phyloP scores from a whole-genome alignment of 2,329 filamentous ascomycete species.

The Pestalotiopsis sp. region DNA sequence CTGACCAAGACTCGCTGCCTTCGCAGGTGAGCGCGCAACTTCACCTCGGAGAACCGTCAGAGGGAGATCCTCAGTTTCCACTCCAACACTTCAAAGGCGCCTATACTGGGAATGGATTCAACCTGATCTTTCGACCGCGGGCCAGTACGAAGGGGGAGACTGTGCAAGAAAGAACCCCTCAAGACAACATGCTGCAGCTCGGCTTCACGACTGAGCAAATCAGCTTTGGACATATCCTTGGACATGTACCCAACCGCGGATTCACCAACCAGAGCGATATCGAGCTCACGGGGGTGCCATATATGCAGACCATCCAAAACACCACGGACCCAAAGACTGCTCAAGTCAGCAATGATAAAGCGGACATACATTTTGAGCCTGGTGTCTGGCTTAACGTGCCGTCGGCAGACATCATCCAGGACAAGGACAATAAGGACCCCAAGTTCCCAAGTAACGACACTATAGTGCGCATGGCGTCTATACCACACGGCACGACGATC shows the following conservation, averaged over 20 bases:
- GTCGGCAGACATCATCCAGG: neutral
- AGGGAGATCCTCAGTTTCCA: neutral
- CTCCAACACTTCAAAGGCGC: neutral
- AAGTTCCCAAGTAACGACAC: no score
- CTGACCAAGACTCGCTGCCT: no score
- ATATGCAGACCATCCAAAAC: neutral
- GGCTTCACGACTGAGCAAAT: neutral
- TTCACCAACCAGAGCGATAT: neutral
- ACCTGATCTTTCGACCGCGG: neutral
- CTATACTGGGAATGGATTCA: neutral
- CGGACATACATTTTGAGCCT: neutral
- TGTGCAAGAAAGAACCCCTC: neutral
- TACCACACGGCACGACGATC: neutral
- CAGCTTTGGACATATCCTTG: neutral
- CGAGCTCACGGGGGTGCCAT: neutral
- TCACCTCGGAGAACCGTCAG: no score
- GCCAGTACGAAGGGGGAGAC: neutral
- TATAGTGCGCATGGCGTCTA: neutral
- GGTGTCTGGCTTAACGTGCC: neutral
- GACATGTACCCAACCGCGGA: neutral
- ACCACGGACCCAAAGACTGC: neutral
- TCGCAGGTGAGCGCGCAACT: no score
- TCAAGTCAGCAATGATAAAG: neutral
- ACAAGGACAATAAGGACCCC: neutral
- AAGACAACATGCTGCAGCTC: neutral